A percentile compares a stretch with the other conserved stretches of the same genome.
Evolutionary conservation across 2,329 filamentous ascomycete genomes (phyloP).

Genomic region (Delphinella strobiligena): DNA sequence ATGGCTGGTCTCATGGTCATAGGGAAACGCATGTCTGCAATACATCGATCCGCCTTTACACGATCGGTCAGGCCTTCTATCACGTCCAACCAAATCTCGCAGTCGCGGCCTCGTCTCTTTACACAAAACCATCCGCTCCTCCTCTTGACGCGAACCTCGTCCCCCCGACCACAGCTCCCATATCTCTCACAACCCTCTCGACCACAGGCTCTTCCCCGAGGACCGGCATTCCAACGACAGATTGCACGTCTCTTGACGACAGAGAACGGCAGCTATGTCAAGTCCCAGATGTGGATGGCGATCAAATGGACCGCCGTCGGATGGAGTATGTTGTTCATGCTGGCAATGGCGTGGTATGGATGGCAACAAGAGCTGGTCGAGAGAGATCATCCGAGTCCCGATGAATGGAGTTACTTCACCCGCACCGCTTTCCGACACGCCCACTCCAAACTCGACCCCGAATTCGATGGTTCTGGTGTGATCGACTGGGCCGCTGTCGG

Average conservation of each 20-base stretch:
- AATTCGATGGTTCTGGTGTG: constrained; percentile 43
- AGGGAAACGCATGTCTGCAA: neutral
- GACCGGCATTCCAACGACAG: constrained; percentile 20
- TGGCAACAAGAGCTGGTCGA: constrained; percentile 65
- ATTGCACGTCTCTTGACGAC: constrained; percentile 67
- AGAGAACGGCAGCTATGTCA: constrained; percentile 58
- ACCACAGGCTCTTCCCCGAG: constrained; percentile 14
- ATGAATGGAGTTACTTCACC: constrained; percentile 66
- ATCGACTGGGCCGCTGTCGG: constrained; percentile 61
- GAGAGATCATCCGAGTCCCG: constrained; percentile 64
- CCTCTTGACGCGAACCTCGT: constrained; percentile 35
- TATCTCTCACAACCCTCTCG: constrained; percentile 50
- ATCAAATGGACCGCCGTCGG: constrained; percentile 55
- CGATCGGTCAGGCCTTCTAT: neutral
- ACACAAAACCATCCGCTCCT: constrained; percentile 44
- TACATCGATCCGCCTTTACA: neutral
- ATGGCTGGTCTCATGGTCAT: neutral
- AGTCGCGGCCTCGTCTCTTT: constrained; percentile 35
- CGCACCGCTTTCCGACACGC: constrained; percentile 57
- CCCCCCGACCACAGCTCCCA: constrained; percentile 48
- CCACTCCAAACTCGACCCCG: constrained; percentile 30
- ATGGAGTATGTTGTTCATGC: constrained; percentile 50
- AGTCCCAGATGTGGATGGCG: constrained; percentile 57
- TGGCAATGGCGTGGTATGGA: constrained; percentile 51
- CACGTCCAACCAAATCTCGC: neutral